These are phyloP conservation scores for Penicillium decumbens DNA, from an alignment of 2,329 filamentous ascomycete genomes.

Conservation along the genomic window DNA sequence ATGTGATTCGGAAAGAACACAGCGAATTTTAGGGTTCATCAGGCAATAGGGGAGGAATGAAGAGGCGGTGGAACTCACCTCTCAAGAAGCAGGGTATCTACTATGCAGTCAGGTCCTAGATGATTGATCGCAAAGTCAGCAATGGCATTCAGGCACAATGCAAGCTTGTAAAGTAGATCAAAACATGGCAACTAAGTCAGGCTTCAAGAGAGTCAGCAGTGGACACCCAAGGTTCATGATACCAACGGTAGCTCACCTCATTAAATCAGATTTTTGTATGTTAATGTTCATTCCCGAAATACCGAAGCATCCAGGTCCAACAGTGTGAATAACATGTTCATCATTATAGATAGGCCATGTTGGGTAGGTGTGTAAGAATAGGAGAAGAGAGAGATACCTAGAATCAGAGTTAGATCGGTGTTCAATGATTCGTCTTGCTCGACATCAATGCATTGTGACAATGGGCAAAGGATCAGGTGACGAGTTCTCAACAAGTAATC, in stretches of 20 bases:
- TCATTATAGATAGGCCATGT: slow-evolving; percentile 50
- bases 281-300: slow-evolving; percentile 56
- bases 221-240: neutral
- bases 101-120: slow-evolving; percentile 15
- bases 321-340: slow-evolving; percentile 67
- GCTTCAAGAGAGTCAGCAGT: slow-evolving; percentile 36
- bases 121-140: slow-evolving; percentile 26
- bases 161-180: slow-evolving; percentile 23
- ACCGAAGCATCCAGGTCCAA: slow-evolving; percentile 55
- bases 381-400: slow-evolving; percentile 26
- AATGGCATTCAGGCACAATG: slow-evolving; percentile 20
- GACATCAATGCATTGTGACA: slow-evolving; percentile 15
- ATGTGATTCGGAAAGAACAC: slow-evolving; percentile 60
- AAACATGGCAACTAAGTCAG: slow-evolving; percentile 41
- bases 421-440: slow-evolving; percentile 9
- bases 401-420: slow-evolving; percentile 18
- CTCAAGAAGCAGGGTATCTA: slow-evolving; percentile 1
- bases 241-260: slow-evolving; percentile 48
- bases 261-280: slow-evolving; percentile 70
- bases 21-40: slow-evolving; percentile 59
- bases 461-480: slow-evolving; percentile 52
- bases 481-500: slow-evolving; percentile 65
- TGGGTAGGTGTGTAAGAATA: slow-evolving; percentile 15
- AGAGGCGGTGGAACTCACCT: slow-evolving; percentile 21
- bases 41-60: slow-evolving; percentile 30